These are phyloP conservation scores for Macadamia integrifolia DNA, from an alignment of 164 flowering plant genomes.

Conservation along the genomic window DNA sequence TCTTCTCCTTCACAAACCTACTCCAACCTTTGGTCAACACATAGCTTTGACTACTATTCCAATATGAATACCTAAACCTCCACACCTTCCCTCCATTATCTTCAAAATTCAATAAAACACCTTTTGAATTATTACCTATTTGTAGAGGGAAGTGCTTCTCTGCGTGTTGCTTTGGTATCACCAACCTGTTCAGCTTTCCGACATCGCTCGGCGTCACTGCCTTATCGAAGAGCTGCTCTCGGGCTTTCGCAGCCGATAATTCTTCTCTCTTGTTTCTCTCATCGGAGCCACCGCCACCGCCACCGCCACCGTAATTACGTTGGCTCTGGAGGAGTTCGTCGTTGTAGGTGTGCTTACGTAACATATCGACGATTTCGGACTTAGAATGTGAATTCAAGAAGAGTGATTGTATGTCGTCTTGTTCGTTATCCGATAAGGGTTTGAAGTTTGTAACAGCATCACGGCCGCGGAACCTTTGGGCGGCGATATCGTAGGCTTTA, in stretches of 20 bases:
- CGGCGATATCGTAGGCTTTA: slow-evolving; percentile 80
- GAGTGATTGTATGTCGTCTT: slow-evolving; percentile 37
- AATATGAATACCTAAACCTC: slow-evolving; percentile 84
- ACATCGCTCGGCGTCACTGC: slow-evolving; percentile 95
- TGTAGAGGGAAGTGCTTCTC: slow-evolving; percentile 80
- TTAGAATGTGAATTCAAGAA: slow-evolving; percentile 75
- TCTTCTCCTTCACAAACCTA: slow-evolving; percentile 84
- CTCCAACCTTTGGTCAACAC: slow-evolving; percentile 94
- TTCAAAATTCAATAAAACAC: slow-evolving; percentile 64
- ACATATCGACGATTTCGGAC: slow-evolving; percentile 86
- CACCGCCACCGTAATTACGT: slow-evolving; percentile 17
- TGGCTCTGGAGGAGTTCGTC: slow-evolving; percentile 81
- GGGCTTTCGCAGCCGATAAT: slow-evolving; percentile 11
- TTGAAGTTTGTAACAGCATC: slow-evolving; percentile 91
- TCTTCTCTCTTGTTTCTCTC: too few relatives aligned
- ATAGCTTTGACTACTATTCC: slow-evolving; percentile 93
- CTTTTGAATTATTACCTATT: slow-evolving; percentile 34
- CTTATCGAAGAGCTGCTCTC: slow-evolving; percentile 74
- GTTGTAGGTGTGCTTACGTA: slow-evolving; percentile 74
- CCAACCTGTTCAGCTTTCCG: slow-evolving; percentile 86
- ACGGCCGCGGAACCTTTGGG: slow-evolving; percentile 77
- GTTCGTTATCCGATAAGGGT: slow-evolving; percentile 25
- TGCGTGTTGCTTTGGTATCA: slow-evolving; percentile 91
- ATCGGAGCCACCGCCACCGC: too few relatives aligned
- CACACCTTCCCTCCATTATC: slow-evolving; percentile 71